These are phyloP conservation scores for Lenwebbia sp. DNA, from an alignment of 345 rosid species.

Conservation along the genomic window DNA sequence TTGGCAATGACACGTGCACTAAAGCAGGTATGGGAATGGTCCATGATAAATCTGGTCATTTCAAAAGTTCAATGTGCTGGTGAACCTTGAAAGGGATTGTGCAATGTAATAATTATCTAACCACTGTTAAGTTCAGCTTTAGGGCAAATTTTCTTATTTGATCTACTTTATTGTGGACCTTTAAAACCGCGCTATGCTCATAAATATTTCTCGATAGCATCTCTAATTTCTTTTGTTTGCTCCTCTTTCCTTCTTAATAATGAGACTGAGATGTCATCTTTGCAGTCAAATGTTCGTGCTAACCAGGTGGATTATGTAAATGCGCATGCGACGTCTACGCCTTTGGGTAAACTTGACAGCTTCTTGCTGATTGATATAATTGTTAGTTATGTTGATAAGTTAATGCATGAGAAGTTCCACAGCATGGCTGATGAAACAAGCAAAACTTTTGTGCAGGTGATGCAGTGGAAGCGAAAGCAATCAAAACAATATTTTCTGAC, in stretches of 20 bases:
- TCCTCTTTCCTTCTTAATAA: neutral
- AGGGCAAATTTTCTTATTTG: neutral
- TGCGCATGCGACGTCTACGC: constrained; percentile 96
- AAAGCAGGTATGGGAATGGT: constrained; percentile 36
- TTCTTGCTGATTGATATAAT: neutral
- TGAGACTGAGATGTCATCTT: neutral
- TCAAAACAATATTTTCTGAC: constrained; percentile 56
- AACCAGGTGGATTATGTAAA: constrained; percentile 79
- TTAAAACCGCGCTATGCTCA: neutral
- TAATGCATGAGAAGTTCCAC: neutral
- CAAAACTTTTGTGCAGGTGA: constrained; percentile 45
- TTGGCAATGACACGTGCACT: constrained; percentile 86
- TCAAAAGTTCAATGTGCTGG: neutral
- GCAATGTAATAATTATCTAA: neutral
- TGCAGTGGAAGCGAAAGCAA: constrained; percentile 75
- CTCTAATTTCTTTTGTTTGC: neutral
- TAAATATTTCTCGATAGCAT: neutral
- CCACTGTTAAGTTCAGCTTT: neutral
- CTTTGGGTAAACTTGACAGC: constrained; percentile 47
- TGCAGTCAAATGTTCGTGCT: constrained; percentile 72
- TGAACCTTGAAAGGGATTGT: neutral
- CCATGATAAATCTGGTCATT: neutral
- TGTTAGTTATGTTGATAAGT: neutral
- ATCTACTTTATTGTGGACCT: neutral
- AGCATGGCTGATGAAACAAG: neutral